These are phyloP conservation scores for Fabrea salina DNA, from an alignment of 169 alveolate genomes.

Conservation along the genomic window DNA sequence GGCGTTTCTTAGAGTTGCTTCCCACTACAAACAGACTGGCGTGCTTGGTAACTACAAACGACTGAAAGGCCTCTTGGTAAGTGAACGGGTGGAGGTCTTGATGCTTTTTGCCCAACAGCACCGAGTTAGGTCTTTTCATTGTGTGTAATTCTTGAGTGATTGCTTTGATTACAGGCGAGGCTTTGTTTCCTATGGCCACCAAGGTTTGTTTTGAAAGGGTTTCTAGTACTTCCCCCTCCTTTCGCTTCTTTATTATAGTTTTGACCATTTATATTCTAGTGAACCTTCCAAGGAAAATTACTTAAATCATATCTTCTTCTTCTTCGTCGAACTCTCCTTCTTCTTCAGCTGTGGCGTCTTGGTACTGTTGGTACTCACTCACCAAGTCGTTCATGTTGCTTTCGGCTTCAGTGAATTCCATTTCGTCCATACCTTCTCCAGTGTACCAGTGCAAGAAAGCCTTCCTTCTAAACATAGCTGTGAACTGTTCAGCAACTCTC, in stretches of 20 bases:
- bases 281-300: too few relatives aligned
- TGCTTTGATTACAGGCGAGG: constrained; percentile 21
- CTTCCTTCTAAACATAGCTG: constrained; percentile 98
- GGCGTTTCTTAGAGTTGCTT: constrained; percentile 62
- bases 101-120: constrained; percentile 37
- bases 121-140: constrained; percentile 27
- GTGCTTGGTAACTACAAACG: constrained; percentile 42
- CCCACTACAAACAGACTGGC: constrained; percentile 55
- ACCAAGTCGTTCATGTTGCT: constrained; percentile 97
- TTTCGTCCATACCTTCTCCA: constrained; percentile 99
- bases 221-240: constrained; percentile 19
- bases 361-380: constrained; percentile 98
- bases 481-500: constrained; percentile 96
- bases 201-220: not conserved
- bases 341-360: constrained; percentile 97
- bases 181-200: constrained; percentile 30
- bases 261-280: constrained; percentile 13
- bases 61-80: constrained; percentile 46
- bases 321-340: constrained; percentile 86
- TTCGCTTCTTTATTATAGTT: not conserved
- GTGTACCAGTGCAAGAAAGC: constrained; percentile 99
- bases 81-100: constrained; percentile 48
- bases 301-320: too few relatives aligned
- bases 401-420: constrained; percentile 99
- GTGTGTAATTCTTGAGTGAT: constrained; percentile 36